Percentiles rank a stretch among this genome's conserved stretches.
Conservation (phyloP, 2,329 filamentous ascomycete genomes). For the Alternaria gaisen region DNA sequence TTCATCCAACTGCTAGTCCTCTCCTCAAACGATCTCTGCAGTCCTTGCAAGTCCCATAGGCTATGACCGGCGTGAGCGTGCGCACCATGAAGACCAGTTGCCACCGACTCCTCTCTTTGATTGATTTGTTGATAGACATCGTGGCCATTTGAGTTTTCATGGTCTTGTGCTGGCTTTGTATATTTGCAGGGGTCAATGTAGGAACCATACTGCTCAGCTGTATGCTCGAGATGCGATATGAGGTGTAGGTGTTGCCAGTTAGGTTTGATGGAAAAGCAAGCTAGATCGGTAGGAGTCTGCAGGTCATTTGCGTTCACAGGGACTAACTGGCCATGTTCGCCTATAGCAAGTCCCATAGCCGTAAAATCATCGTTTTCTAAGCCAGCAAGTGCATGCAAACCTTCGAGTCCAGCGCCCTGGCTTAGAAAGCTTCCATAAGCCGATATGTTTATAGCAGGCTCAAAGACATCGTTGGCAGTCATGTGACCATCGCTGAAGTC, state of each 20-base stretch:
- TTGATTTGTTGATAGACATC: constrained; percentile 2
- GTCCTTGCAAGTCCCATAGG: constrained; percentile 42
- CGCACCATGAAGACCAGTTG: constrained; percentile 22
- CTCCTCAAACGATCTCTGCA: constrained; percentile 40
- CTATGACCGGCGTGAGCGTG: constrained; percentile 17
- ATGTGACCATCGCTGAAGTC: constrained; percentile 54
- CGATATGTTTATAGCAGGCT: constrained; percentile 40
- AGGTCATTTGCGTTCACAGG: constrained; percentile 16
- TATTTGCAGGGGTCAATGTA: constrained; percentile 1
- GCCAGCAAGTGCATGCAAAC: constrained; percentile 20
- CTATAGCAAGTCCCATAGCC: constrained; percentile 22
- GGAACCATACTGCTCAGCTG: constrained; percentile 30
- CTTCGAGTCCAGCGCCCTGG: neutral
- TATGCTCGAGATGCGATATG: constrained; percentile 32
- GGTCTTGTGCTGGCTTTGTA: constrained; percentile 6
- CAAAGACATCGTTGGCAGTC: constrained; percentile 48
- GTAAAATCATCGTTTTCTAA: constrained; percentile 30
- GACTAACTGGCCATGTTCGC: constrained; percentile 24
- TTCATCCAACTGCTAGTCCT: constrained; percentile 28
- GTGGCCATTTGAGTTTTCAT: constrained; percentile 4
- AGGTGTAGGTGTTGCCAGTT: constrained; percentile 33
- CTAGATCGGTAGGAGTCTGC: constrained; percentile 8
- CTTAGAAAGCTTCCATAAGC: constrained; percentile 29
- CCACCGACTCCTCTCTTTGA: constrained; percentile 18
- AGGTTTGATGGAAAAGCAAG: constrained; percentile 36